These are phyloP conservation scores for Helianthus tuberosus DNA, from an alignment of 129 eudicot genomes.

Conservation along the genomic window DNA sequence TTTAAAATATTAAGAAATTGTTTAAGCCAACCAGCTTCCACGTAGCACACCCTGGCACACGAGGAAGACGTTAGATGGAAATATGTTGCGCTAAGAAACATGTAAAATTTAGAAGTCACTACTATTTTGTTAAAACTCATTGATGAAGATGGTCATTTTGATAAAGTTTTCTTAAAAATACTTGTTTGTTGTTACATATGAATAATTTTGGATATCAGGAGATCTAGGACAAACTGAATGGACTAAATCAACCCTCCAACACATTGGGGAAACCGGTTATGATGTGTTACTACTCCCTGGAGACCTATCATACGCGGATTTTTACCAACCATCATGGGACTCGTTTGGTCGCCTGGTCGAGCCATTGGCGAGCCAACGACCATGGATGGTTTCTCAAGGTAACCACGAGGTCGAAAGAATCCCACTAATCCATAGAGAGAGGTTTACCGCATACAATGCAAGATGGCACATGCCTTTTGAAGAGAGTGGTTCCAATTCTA, in stretches of 20 bases:
- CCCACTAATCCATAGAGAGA: constrained; percentile 34
- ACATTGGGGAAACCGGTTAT: constrained; percentile 46
- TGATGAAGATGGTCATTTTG: too few species aligned
- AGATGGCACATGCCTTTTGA: constrained; percentile 79
- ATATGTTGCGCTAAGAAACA: too few species aligned
- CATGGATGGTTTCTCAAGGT: constrained; percentile 95
- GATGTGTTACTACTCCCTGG: constrained; percentile 74
- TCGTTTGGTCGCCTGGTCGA: constrained; percentile 61
- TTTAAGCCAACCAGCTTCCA: too few species aligned
- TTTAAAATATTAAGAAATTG: too few species aligned
- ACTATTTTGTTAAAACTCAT: too few species aligned
- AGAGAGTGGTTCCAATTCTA: constrained; percentile 72
- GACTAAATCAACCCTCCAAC: constrained; percentile 68
- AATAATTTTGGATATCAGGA: constrained; percentile 40
- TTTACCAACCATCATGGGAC: constrained; percentile 65
- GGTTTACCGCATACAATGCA: constrained; percentile 64
- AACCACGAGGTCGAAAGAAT: constrained; percentile 79
- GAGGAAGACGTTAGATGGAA: too few species aligned
- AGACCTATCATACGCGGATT: constrained; percentile 71
- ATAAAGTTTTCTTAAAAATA: not conserved
- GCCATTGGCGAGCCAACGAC: constrained; percentile 72
- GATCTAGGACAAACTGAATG: constrained; percentile 83
- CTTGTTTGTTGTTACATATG: constrained; percentile 1
- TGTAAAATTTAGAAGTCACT: too few species aligned
- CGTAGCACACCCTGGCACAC: too few species aligned